Evolutionary conservation across 768 basidiomycete genomes (phyloP).

Genomic region (Agrocybe pediades): DNA sequence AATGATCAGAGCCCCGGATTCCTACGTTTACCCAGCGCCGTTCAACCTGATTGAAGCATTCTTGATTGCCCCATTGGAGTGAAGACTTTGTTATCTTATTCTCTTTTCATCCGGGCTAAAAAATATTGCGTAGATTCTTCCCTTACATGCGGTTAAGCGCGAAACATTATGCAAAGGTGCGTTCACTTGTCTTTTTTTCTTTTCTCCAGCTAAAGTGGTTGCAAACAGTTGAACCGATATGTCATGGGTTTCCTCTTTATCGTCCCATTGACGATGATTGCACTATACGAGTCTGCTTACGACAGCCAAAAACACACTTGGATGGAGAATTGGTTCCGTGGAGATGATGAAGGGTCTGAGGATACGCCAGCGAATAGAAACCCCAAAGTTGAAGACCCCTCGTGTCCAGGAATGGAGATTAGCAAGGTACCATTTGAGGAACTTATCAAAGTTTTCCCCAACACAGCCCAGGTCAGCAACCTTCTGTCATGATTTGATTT

Average conservation of each 20-base stretch:
- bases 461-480: conserved; percentile 64
- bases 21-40: conserved; percentile 88
- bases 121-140: conserved; percentile 38
- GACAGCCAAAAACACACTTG: conserved; percentile 53
- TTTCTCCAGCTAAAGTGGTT: conserved; percentile 2
- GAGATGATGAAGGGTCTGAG: conserved; percentile 58
- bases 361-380: conserved; percentile 57
- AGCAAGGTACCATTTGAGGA: conserved; percentile 71
- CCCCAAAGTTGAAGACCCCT: conserved; percentile 61
- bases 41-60: conserved; percentile 87
- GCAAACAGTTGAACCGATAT: conserved; percentile 64
- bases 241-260: conserved; percentile 85
- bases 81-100: conserved; percentile 25
- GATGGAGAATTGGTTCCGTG: conserved; percentile 69
- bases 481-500: not conserved
- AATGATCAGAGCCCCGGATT: conserved; percentile 86
- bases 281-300: conserved; percentile 70
- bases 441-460: conserved; percentile 71
- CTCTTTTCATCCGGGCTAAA: not conserved
- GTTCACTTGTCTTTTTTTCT: not conserved
- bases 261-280: conserved; percentile 72
- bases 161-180: conserved; percentile 61
- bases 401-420: conserved; percentile 59
- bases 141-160: conserved; percentile 44
- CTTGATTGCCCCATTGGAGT: conserved; percentile 88